Evolutionary conservation across 2,329 filamentous ascomycete genomes (phyloP).

Genomic region (Fusarium sp.): DNA sequence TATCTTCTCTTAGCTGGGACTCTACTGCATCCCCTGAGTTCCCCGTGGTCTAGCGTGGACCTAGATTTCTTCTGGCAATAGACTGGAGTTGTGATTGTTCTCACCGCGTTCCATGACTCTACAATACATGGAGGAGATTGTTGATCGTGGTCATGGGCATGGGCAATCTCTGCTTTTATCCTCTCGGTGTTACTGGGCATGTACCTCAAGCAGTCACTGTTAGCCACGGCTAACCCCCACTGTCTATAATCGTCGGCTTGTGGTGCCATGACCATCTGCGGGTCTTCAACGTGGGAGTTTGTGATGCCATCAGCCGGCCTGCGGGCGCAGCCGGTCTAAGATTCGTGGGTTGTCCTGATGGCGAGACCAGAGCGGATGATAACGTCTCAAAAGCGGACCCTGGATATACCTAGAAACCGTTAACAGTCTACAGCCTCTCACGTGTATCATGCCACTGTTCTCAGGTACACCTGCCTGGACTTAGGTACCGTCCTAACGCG

Average conservation of each 20-base stretch:
- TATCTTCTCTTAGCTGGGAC: slow-evolving; percentile 30
- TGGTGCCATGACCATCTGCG: slow-evolving; percentile 42
- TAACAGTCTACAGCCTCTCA: slow-evolving; percentile 22
- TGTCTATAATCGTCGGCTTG: slow-evolving; percentile 31
- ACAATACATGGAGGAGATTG: neutral
- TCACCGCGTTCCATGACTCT: slow-evolving; percentile 24
- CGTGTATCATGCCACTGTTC: neutral
- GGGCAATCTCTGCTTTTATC: slow-evolving; percentile 25
- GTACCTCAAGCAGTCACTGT: neutral
- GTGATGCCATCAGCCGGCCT: slow-evolving; percentile 44
- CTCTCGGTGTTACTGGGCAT: slow-evolving; percentile 13
- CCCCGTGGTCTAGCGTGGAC: slow-evolving; percentile 23
- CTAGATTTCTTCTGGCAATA: slow-evolving; percentile 21
- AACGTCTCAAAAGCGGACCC: slow-evolving; percentile 39
- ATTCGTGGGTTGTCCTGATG: slow-evolving; percentile 42
- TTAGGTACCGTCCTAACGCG: slow-evolving; percentile 34
- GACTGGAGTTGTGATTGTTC: slow-evolving; percentile 12
- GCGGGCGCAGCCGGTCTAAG: slow-evolving; percentile 43
- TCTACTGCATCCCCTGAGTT: slow-evolving; percentile 32
- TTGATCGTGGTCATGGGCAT: neutral
- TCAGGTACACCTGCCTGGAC: neutral
- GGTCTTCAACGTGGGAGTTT: slow-evolving; percentile 44
- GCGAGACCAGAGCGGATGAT: slow-evolving; percentile 39
- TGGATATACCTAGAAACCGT: neutral
- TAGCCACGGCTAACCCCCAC: slow-evolving; percentile 29